Base-by-base conservation (phyloP, 164 flowering plant genomes). In the Santalum album region DNA sequence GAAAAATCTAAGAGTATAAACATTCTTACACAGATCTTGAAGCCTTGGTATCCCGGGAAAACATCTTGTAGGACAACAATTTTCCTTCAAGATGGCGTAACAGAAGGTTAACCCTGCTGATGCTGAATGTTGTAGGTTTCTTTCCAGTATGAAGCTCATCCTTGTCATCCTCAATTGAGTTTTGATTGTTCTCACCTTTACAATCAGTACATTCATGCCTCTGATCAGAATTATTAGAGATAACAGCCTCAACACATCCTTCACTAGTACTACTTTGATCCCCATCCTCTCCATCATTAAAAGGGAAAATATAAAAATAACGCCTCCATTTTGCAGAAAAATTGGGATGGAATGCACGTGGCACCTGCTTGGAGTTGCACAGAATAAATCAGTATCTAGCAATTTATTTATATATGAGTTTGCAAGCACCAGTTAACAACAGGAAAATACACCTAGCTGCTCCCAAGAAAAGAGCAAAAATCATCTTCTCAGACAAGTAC, bases 1-100 rank as follows among this genome's bases (percentile, higher is more conserved):
- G 42, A 11, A 38, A n/a, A n/a, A n/a, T n/a, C 42, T 4, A 43
- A 18, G 18, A 18, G 32, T 9, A 26, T 29, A 19, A 3, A 17
- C 23, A 24, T 44, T 63, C 95, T 84, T 77, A 90, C 96, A 55
- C 63, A 65, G 78, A 87, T 72, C 99, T 80, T 12, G 96, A 81
- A 60, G 99, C 80, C 76, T 89, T 89, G 5, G 97, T 92, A 50
- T 92, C 99, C 39, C 99, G 78, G 34, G 97, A 96, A 81, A 87
- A 92, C 78, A 87, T 78, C 69, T 68, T 85, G 76, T 84, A 92
- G 24, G 99, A 89, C 38, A 89, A 68, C 25, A 79, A 58, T 64
- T 82, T 89, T 62, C 97, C 97, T 75, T 89, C 88, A 24, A 92
- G 71, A 60, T 79, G 80, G 49, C 39, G 70, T 43, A 92, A 57